Conservation (phyloP, 257 asterid genomes). For the Rubia yunnanensis region DNA sequence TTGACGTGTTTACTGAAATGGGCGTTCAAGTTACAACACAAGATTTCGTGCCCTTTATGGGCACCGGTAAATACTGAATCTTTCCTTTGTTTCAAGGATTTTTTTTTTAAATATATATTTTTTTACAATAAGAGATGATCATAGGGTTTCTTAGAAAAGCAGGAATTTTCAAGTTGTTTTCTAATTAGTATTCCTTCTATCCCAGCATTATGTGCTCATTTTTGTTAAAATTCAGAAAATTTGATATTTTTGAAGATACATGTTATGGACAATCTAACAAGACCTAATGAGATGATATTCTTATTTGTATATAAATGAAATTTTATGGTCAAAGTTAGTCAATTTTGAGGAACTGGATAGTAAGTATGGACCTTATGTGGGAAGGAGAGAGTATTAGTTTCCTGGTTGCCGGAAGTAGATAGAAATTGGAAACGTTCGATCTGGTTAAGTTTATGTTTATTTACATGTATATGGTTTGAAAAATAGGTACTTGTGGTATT, state of each 20-base stretch:
- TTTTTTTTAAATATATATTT: too few relatives aligned
- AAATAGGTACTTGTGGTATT: background rate
- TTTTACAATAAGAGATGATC: background rate
- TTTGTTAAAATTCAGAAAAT: background rate
- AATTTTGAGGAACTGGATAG: background rate
- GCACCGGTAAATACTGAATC: slow-evolving; percentile 51
- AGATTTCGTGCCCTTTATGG: slow-evolving; percentile 92
- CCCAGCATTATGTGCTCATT: background rate
- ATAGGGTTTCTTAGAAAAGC: background rate
- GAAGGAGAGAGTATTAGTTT: background rate
- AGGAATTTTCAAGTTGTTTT: background rate
- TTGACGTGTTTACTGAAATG: slow-evolving; percentile 86
- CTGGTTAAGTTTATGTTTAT: background rate
- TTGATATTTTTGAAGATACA: background rate
- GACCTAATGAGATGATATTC: background rate
- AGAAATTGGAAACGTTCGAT: background rate
- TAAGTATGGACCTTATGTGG: background rate
- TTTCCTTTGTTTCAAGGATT: background rate
- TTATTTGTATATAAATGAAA: too few relatives aligned
- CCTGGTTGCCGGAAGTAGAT: background rate
- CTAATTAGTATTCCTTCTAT: background rate
- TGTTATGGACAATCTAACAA: background rate
- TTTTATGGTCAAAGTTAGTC: background rate
- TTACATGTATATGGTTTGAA: background rate
- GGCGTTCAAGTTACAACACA: slow-evolving; percentile 74